These are phyloP conservation scores for Pyropia haitanensis DNA, from an alignment of 23 red algal genomes.

Conservation along the genomic window DNA sequence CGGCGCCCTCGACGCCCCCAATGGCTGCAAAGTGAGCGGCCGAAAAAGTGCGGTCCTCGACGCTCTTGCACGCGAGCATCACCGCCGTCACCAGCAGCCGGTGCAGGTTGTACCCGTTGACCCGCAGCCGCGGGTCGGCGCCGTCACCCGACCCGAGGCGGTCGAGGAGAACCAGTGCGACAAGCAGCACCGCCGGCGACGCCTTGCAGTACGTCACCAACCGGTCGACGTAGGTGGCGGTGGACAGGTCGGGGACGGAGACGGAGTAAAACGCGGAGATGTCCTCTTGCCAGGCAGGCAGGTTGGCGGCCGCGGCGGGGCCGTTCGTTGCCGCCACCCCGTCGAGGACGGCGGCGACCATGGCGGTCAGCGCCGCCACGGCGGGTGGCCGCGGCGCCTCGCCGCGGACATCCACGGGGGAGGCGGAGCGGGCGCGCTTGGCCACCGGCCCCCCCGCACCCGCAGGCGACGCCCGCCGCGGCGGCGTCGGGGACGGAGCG, in stretches of 20 bases:
- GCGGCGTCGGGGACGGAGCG: no score
- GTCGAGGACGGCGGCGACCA: no score
- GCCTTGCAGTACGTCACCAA: slow-evolving; percentile 45
- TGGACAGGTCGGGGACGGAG: slow-evolving; percentile 23
- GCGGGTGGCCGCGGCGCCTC: no score
- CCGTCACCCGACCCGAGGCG: not conserved
- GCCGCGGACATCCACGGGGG: no score
- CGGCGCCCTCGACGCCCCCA: slow-evolving; percentile 48
- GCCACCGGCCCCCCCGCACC: no score
- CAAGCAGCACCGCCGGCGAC: slow-evolving; percentile 21
- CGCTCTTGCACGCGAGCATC: slow-evolving; percentile 69
- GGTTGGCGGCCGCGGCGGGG: no score
- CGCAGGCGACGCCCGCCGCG: no score
- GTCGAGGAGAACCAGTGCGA: slow-evolving; percentile 32
- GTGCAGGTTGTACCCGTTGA: slow-evolving; percentile 60
- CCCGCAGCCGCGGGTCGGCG: slow-evolving; percentile 6
- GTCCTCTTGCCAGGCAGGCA: no score
- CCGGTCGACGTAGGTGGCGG: slow-evolving; percentile 14
- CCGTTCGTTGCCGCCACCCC: no score
- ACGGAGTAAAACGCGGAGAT: slow-evolving; percentile 42
- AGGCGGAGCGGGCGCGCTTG: no score
- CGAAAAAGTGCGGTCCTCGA: slow-evolving; percentile 75
- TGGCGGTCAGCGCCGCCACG: no score
- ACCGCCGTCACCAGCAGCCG: slow-evolving; percentile 76
- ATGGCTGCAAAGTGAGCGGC: slow-evolving; percentile 82